Evolutionary conservation across 345 rosid genomes (phyloP).

Genomic region (Syzygium oleosum): DNA sequence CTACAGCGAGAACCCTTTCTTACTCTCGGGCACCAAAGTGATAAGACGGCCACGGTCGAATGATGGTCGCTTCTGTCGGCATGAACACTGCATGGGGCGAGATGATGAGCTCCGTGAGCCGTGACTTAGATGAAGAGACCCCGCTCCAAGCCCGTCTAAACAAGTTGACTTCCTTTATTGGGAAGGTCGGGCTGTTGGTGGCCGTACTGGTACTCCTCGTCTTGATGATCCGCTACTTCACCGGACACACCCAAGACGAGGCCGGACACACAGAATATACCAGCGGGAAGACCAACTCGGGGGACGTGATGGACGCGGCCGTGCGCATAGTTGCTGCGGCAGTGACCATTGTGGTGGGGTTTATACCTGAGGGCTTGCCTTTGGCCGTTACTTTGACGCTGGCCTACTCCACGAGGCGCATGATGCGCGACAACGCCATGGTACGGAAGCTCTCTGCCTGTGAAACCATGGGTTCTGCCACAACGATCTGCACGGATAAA

Average conservation of each 20-base stretch:
- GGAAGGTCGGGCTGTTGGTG: slow-evolving; percentile 52
- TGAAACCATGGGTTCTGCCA: slow-evolving; percentile 86
- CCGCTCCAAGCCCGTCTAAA: slow-evolving; percentile 61
- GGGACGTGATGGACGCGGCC: slow-evolving; percentile 47
- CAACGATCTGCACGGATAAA: slow-evolving; percentile 65
- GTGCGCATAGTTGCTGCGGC: slow-evolving; percentile 59
- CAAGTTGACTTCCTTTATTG: slow-evolving; percentile 55
- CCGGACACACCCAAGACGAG: slow-evolving; percentile 47
- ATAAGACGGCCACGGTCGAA: slow-evolving; percentile 43
- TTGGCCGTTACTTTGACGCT: slow-evolving; percentile 74
- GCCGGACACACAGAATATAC: slow-evolving; percentile 33
- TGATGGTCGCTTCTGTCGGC: slow-evolving; percentile 66
- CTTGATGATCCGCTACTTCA: slow-evolving; percentile 57
- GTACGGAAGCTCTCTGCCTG: slow-evolving; percentile 77
- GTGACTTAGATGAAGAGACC: slow-evolving; percentile 40
- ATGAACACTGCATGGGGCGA: slow-evolving; percentile 71
- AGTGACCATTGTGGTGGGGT: slow-evolving; percentile 66
- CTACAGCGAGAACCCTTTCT: slow-evolving; percentile 31
- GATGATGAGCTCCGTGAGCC: slow-evolving; percentile 55
- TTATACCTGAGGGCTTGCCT: slow-evolving; percentile 76
- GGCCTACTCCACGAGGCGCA: slow-evolving; percentile 70
- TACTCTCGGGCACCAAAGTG: slow-evolving; percentile 51
- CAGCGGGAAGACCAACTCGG: slow-evolving; percentile 33
- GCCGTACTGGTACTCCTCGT: slow-evolving; percentile 62
- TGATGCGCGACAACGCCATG: slow-evolving; percentile 78